phyloP scores from a whole-genome alignment of 2,329 filamentous ascomycete genomes.

The Pyricularia pennisetigena region DNA sequence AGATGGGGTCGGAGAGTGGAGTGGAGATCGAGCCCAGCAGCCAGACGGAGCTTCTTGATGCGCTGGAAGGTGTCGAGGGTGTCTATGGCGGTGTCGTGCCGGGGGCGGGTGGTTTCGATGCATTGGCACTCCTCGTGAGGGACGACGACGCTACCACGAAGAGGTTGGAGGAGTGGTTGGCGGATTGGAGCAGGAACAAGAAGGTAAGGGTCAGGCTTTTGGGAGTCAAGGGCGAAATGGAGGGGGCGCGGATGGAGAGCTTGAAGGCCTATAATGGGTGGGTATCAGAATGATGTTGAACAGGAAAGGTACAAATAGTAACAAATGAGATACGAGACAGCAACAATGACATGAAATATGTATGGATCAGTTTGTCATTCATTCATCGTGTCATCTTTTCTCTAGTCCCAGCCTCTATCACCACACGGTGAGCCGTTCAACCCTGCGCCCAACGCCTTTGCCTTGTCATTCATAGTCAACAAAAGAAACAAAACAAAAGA shows the following conservation, averaged over 20 bases:
- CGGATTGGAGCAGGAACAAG: constrained; percentile 51
- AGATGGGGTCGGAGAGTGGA: constrained; percentile 63
- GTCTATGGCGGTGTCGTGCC: constrained; percentile 89
- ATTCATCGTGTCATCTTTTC: neutral
- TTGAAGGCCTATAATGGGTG: constrained; percentile 1
- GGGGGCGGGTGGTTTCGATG: constrained; percentile 89
- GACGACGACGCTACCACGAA: constrained; percentile 58
- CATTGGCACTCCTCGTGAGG: constrained; percentile 68
- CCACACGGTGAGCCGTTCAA: neutral
- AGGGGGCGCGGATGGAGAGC: constrained; percentile 46
- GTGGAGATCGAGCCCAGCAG: constrained; percentile 84
- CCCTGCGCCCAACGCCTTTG: neutral
- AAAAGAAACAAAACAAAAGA: neutral
- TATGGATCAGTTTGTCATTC: neutral
- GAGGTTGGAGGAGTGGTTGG: constrained; percentile 51
- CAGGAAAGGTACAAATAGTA: neutral
- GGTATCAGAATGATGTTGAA: neutral
- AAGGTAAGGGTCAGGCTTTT: constrained; percentile 59
- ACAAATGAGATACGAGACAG: neutral
- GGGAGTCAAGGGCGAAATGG: constrained; percentile 61
- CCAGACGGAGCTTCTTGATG: constrained; percentile 79
- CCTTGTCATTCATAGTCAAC: neutral
- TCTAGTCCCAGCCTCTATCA: neutral
- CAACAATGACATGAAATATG: neutral
- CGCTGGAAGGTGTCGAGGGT: constrained; percentile 60